phyloP scores from a whole-genome alignment of 306 rosid species.

The Quercus glauca region DNA sequence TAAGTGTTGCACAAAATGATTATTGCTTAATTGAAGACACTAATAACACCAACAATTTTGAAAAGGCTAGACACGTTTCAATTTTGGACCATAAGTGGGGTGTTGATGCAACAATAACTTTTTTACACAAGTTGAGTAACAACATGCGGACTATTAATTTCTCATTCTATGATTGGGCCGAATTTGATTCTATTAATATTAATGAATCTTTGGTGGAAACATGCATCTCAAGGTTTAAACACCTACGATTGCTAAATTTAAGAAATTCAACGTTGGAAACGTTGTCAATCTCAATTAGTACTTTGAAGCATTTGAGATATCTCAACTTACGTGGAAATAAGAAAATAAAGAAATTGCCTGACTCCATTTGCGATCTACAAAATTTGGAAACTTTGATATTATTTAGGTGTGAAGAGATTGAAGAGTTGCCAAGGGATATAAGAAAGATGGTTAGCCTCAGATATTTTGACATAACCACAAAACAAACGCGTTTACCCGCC shows the following conservation, averaged over 20 bases:
- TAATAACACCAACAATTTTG: no score
- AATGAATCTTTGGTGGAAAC: not conserved
- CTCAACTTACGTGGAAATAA: not conserved
- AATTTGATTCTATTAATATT: no score
- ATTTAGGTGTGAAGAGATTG: not conserved
- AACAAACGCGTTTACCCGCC: not conserved
- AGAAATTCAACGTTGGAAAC: constrained; percentile 1
- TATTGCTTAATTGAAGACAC: no score
- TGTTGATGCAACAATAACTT: not conserved
- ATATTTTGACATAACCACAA: constrained; percentile 19
- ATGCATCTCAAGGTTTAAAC: constrained; percentile 1
- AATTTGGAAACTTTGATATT: constrained; percentile 21
- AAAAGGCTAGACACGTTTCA: no score
- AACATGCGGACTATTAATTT: no score
- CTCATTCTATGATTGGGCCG: accelerated
- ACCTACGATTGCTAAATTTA: constrained; percentile 13
- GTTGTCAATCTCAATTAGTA: constrained; percentile 8
- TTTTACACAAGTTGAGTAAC: no score
- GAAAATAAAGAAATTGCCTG: constrained; percentile 13
- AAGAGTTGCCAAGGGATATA: constrained; percentile 22
- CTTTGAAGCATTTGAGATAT: constrained; percentile 18
- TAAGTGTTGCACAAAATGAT: no score
- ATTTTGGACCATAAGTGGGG: no score
- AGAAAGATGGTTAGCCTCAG: constrained; percentile 20
- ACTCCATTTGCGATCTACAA: constrained; percentile 26